These are phyloP conservation scores for Cercospora brassicicola DNA, from an alignment of 2,329 filamentous ascomycete species.

Conservation along the genomic window DNA sequence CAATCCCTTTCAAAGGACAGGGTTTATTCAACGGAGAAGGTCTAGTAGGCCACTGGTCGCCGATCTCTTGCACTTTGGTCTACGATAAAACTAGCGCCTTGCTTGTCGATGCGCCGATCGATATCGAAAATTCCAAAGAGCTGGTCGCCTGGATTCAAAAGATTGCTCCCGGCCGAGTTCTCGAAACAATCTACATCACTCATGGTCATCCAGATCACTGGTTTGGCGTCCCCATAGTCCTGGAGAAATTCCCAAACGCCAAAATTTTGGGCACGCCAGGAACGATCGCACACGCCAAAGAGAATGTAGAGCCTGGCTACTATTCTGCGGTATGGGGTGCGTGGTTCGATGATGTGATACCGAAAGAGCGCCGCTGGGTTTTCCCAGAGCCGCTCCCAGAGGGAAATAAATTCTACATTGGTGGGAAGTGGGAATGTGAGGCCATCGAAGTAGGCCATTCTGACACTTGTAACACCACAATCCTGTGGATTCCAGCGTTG, in stretches of 20 bases:
- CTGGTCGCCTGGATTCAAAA: constrained; percentile 13
- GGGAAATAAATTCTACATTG: constrained; percentile 3
- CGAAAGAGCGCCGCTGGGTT: background rate
- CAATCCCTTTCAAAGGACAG: constrained; percentile 10
- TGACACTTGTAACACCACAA: constrained; percentile 15
- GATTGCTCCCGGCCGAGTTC: background rate
- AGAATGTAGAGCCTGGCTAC: background rate
- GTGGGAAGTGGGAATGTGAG: background rate
- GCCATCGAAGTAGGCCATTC: constrained; percentile 15
- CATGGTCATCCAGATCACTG: constrained; percentile 20
- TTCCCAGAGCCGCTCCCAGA: constrained; percentile 11
- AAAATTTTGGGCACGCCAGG: constrained; percentile 10
- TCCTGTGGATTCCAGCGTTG: constrained; percentile 15
- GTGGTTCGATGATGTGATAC: constrained; percentile 3
- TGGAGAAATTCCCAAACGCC: constrained; percentile 8
- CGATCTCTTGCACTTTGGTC: constrained; percentile 13
- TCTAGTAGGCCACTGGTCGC: constrained; percentile 12
- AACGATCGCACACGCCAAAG: constrained; percentile 16
- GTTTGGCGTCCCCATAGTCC: constrained; percentile 8
- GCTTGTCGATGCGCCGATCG: constrained; percentile 15
- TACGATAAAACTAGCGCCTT: constrained; percentile 9
- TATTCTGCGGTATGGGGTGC: constrained; percentile 6
- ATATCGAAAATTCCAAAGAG: background rate
- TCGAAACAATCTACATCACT: constrained; percentile 15
- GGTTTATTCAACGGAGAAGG: constrained; percentile 8